Conservation (phyloP, 768 basidiomycete genomes). For the Hygrocybe coccinea region DNA sequence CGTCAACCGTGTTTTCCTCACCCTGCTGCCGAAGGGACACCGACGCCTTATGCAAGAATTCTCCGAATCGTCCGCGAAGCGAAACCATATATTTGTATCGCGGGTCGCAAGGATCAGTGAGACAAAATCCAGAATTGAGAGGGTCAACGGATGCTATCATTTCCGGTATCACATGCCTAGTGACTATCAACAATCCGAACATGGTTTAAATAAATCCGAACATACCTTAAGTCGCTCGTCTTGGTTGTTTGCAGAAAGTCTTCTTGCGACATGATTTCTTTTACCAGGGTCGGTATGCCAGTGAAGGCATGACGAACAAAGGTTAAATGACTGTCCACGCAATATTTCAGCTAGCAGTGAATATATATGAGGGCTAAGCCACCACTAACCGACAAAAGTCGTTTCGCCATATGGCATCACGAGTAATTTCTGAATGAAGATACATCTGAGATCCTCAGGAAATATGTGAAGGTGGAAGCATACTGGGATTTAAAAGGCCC, state of each 20-base stretch:
- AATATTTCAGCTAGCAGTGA: background rate
- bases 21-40: conserved; percentile 63
- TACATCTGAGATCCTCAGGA: background rate
- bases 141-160: conserved; percentile 66
- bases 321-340: conserved; percentile 50
- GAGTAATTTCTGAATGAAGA: conserved; percentile 33
- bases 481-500: conserved; percentile 49
- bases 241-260: conserved; percentile 39
- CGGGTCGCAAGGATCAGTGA: conserved; percentile 61
- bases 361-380: too few species aligned
- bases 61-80: conserved; percentile 59
- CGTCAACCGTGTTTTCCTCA: conserved; percentile 77
- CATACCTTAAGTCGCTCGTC: conserved; percentile 44
- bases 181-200: background rate
- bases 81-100: conserved; percentile 55
- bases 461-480: conserved; percentile 14
- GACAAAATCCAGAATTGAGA: conserved; percentile 60
- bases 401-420: conserved; percentile 71
- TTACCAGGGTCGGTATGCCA: conserved; percentile 64
- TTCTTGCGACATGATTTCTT: conserved; percentile 48
- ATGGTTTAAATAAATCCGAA: background rate
- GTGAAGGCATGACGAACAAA: conserved; percentile 71
- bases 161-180: conserved; percentile 68
- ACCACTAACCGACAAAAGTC: conserved; percentile 73
- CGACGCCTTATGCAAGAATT: conserved; percentile 68